Base-by-base conservation (phyloP, 208 protist genomes). In the Leptomonas seymouri region DNA sequence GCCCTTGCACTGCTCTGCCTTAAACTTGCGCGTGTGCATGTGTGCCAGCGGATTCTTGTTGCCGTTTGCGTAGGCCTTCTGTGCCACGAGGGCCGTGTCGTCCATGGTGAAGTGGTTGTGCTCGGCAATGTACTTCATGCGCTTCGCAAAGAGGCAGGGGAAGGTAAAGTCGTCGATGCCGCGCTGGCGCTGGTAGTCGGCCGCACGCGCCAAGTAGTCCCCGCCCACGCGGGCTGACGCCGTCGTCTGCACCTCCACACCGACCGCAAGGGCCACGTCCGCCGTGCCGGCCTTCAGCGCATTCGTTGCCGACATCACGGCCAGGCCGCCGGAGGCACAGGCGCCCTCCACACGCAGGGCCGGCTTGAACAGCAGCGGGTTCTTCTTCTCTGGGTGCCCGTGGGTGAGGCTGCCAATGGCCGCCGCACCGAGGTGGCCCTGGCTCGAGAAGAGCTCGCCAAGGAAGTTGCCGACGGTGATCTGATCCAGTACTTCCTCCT, bases 131-230 rank as follows among this genome's bases (percentile, higher is more conserved):
- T 73, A 81, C 76, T 92, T 92, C 87, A 94, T 94, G 62, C 90
- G 85, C 69, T 83, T 86, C 16, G 90, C 93, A 48, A 96, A 97
- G 25, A 97, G 67, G 57, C 92, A 96, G n/a, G 94, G 94, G 69
- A 96, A 97, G 4, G 90, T 96, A 74, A 97, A 97, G 74, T 97
- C 94, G 71, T 97, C 94, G 27, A 97, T 36, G 25, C 64, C 21
- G 50, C 94, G 89, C 85, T 97, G 94, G 1, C 87, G 82, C 31
- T 67, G 61, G 80, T 97, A 97, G 81, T 97, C 68, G 0, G 92
- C 76, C 20, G 94, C 92, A 21, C 89, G 84, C n/a, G 94, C 94
- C n/a, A 97, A 77, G 70, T 93, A 94, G 82, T 96, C 90, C 8
- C 86, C 92, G 28, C 91, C 92, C 16, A 93, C 82, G 34, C 90